Percentiles rank a stretch among this genome's conserved stretches.
Evolutionary conservation across 2,329 filamentous ascomycete species (phyloP).

Genomic region (Trichoderma aggressivum): DNA sequence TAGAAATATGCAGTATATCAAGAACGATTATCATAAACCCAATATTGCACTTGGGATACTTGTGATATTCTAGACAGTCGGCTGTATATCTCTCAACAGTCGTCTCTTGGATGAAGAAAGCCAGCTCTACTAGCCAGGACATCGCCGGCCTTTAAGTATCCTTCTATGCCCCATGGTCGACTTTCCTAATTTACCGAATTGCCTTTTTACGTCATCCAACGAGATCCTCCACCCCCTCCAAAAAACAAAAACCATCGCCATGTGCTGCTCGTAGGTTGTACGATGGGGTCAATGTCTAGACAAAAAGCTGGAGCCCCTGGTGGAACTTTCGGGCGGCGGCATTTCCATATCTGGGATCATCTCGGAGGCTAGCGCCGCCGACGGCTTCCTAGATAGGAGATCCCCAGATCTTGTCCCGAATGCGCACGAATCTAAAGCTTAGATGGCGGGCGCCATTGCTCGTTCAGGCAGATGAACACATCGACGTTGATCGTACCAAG

Average conservation of each 20-base stretch:
- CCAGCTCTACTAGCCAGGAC: neutral
- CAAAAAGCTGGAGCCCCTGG: conserved; percentile 4
- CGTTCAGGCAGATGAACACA: neutral
- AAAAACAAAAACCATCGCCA: conserved; percentile 6
- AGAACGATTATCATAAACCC: neutral
- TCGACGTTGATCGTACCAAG: neutral
- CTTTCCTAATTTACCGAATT: neutral
- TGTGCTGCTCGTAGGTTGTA: neutral
- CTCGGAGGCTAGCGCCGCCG: conserved; percentile 17
- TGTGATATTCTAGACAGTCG: neutral
- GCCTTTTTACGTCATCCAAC: conserved; percentile 16
- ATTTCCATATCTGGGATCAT: neutral
- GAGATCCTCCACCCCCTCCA: conserved; percentile 12
- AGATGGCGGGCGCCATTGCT: conserved; percentile 7
- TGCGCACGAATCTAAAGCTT: neutral
- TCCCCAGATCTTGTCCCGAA: neutral
- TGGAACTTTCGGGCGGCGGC: conserved; percentile 8
- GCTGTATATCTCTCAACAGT: neutral
- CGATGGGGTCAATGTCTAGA: conserved; percentile 9
- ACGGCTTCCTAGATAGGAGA: neutral
- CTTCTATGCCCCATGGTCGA: neutral
- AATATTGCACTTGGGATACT: neutral
- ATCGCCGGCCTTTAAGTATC: conserved; percentile 13
- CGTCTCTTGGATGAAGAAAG: neutral
- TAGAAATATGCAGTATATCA: neutral